Conservation (phyloP, 106 monocot genomes). For the Gastrodia elata region DNA sequence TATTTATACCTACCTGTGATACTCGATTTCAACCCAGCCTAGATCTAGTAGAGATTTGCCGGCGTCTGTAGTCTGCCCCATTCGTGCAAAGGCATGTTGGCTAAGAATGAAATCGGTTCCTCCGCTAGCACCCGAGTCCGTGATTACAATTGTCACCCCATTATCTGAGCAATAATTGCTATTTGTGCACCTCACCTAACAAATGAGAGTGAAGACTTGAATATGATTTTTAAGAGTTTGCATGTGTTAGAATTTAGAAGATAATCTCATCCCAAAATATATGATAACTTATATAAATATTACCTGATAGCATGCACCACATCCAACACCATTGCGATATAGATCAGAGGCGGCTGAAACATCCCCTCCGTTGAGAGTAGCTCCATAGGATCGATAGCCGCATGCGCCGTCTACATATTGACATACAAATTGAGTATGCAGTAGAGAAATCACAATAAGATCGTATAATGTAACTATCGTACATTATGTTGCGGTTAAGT, state of each 20-base stretch:
- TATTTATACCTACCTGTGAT: conserved; percentile 25
- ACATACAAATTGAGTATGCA: too few species aligned
- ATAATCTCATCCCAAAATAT: not conserved
- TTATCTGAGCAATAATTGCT: conserved; percentile 35
- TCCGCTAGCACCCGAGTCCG: conserved; percentile 49
- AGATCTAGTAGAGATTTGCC: conserved; percentile 43
- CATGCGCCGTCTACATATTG: conserved; percentile 37
- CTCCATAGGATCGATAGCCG: conserved; percentile 41
- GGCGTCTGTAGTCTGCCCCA: conserved; percentile 43
- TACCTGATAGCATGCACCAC: conserved; percentile 74
- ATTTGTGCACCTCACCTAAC: conserved; percentile 49
- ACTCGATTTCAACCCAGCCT: conserved; percentile 37
- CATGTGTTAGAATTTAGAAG: not conserved
- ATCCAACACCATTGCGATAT: conserved; percentile 53
- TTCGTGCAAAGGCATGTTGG: conserved; percentile 42
- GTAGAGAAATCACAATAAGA: not conserved
- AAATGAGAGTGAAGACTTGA: not conserved
- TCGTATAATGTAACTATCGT: not conserved
- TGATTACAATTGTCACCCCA: conserved; percentile 47
- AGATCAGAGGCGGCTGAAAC: conserved; percentile 55
- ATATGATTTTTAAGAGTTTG: not conserved
- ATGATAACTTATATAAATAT: not conserved
- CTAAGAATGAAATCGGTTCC: conserved; percentile 68
- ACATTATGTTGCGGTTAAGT: not conserved
- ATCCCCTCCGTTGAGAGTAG: conserved; percentile 53